Evolutionary conservation across 345 rosid genomes (phyloP).

Genomic region (Euphorbia pulcherrima): DNA sequence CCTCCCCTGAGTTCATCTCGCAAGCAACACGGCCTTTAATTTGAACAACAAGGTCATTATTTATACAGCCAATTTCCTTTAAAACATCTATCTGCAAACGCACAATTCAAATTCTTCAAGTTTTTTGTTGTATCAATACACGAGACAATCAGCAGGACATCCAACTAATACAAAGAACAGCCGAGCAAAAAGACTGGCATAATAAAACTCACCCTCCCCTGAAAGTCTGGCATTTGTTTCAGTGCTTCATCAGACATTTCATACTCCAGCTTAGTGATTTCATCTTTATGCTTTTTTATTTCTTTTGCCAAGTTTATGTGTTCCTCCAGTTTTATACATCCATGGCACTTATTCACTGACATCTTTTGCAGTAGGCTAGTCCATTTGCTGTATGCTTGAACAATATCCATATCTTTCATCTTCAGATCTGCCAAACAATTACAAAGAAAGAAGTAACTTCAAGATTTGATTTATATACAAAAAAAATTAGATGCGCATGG

Average conservation of each 20-base stretch:
- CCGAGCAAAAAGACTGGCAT: neutral
- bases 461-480: neutral
- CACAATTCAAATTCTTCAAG: conserved; percentile 19
- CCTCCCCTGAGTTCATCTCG: conserved; percentile 99
- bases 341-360: conserved; percentile 81
- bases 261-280: conserved; percentile 52
- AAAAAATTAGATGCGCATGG: too few relatives aligned
- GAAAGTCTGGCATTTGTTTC: conserved; percentile 93
- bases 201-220: conserved; percentile 67
- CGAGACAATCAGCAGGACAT: conserved; percentile 14
- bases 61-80: conserved; percentile 80
- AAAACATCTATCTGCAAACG: conserved; percentile 78
- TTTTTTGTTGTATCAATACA: neutral
- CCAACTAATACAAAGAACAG: conserved; percentile 13
- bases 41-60: conserved; percentile 86
- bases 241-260: conserved; percentile 89
- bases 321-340: conserved; percentile 78
- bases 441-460: neutral
- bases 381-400: conserved; percentile 59
- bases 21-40: conserved; percentile 97
- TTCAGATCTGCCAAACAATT: conserved; percentile 58
- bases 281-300: conserved; percentile 56
- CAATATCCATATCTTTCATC: conserved; percentile 62
- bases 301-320: conserved; percentile 71
- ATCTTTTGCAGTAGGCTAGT: conserved; percentile 60